These are phyloP conservation scores for Epicoccum nigrum DNA, from an alignment of 2,329 filamentous ascomycete genomes.

Conservation along the genomic window DNA sequence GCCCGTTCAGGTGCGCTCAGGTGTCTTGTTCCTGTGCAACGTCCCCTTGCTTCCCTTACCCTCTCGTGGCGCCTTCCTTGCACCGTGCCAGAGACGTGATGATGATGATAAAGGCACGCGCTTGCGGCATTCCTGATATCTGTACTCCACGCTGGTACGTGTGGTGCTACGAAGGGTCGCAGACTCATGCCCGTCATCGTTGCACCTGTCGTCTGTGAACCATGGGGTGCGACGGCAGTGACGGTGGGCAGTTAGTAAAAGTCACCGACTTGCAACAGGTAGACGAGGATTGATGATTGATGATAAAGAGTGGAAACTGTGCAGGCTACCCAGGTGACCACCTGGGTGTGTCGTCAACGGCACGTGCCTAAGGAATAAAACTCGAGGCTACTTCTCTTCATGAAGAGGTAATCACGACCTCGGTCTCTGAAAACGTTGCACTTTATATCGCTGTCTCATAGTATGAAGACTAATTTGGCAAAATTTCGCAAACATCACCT, in stretches of 20 bases:
- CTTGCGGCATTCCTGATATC: constrained; percentile 16
- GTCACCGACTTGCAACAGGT: background rate
- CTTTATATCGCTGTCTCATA: background rate
- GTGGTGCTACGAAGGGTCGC: constrained; percentile 10
- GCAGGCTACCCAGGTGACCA: no score
- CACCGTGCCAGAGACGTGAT: constrained; percentile 15
- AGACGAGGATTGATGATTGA: constrained; percentile 1
- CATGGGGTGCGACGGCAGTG: constrained; percentile 1
- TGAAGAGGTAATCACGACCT: constrained; percentile 2
- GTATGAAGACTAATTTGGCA: background rate
- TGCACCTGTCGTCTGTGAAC: background rate
- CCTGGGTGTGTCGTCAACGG: constrained; percentile 9
- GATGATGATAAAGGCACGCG: constrained; percentile 19
- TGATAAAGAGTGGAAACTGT: constrained; percentile 8
- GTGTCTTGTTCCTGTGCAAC: constrained; percentile 18
- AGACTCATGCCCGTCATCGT: constrained; percentile 3
- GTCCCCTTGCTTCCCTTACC: constrained; percentile 15
- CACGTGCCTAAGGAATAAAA: constrained; percentile 8
- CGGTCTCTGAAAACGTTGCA: background rate
- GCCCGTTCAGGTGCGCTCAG: constrained; percentile 7
- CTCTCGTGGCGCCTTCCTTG: constrained; percentile 21
- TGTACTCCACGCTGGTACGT: constrained; percentile 11
- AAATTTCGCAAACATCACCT: background rate
- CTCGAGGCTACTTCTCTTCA: no score
- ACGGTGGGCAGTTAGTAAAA: constrained; percentile 6